phyloP scores from a whole-genome alignment of 176 grass and related monocot genomes.

The Carex kokanica region DNA sequence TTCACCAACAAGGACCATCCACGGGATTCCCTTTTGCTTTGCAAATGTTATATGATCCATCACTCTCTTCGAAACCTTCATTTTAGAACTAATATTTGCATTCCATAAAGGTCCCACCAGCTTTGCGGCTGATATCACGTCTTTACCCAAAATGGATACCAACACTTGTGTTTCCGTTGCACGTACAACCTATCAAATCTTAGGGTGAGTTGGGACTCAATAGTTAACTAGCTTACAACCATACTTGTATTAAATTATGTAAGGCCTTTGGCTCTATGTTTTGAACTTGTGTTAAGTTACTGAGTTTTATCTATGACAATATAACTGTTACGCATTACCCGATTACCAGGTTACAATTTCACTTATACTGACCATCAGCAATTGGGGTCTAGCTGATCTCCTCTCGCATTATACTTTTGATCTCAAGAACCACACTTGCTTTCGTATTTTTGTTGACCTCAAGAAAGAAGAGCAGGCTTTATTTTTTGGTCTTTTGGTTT shows the following conservation, averaged over 20 bases:
- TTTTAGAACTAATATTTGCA: conserved; percentile 88
- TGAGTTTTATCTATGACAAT: no score
- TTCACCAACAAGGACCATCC: conserved; percentile 82
- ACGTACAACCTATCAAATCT: conserved; percentile 44
- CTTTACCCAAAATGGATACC: conserved; percentile 81
- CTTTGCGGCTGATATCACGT: conserved; percentile 63
- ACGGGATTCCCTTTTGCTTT: conserved; percentile 49
- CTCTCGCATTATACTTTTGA: no score
- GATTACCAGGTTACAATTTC: no score
- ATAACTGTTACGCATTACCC: no score
- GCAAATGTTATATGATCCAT: conserved; percentile 67
- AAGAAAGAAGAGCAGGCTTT: no score
- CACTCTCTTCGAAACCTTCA: conserved; percentile 69
- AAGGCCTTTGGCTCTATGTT: not conserved
- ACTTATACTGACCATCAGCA: no score
- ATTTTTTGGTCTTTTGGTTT: no score
- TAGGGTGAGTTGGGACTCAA: not conserved
- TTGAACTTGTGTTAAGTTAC: no score
- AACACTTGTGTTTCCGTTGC: conserved; percentile 78
- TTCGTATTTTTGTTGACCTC: no score
- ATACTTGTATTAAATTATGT: not conserved
- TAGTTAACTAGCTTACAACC: not conserved
- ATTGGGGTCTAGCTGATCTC: no score
- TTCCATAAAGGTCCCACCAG: conserved; percentile 69
- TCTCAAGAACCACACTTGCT: no score